A percentile compares a stretch with the other conserved stretches of the same genome.
These are phyloP conservation scores for Solanum rostratum DNA, from an alignment of 257 asterid species.

Conservation along the genomic window DNA sequence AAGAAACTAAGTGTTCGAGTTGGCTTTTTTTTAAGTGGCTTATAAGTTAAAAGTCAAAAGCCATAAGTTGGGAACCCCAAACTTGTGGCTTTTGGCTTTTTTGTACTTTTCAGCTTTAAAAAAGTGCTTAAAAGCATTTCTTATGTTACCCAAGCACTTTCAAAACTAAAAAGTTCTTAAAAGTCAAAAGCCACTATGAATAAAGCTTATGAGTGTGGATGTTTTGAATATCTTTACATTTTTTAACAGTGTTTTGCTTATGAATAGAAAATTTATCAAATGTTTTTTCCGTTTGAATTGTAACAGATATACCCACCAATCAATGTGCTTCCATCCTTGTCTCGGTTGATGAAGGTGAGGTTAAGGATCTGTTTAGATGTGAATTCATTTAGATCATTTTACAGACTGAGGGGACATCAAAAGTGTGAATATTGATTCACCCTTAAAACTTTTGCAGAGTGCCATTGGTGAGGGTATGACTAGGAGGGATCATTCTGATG, in stretches of 20 bases:
- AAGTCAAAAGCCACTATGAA: too few relatives aligned
- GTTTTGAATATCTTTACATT: not conserved
- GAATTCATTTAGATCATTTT: not conserved
- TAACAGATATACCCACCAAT: constrained; percentile 94
- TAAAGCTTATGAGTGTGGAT: too few relatives aligned
- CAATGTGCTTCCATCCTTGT: constrained; percentile 94
- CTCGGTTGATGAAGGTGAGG: constrained; percentile 92
- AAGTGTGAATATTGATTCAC: not conserved
- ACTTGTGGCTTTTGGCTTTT: too few relatives aligned
- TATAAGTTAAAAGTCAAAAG: too few relatives aligned
- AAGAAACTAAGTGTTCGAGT: not conserved
- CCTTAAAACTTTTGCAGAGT: constrained; percentile 42
- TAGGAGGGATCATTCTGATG: constrained; percentile 91
- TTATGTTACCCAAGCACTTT: too few relatives aligned
- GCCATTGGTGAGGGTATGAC: constrained; percentile 99
- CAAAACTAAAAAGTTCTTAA: too few relatives aligned
- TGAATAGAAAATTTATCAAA: not conserved
- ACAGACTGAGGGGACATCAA: not conserved
- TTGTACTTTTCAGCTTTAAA: too few relatives aligned
- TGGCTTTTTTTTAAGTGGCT: too few relatives aligned
- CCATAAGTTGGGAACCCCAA: too few relatives aligned
- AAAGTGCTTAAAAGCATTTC: too few relatives aligned
- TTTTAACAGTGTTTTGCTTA: not conserved
- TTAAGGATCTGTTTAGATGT: not conserved
- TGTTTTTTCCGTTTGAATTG: not conserved